Conservation (phyloP, 2,329 filamentous ascomycete species). For the Juglanconis oblonga region DNA sequence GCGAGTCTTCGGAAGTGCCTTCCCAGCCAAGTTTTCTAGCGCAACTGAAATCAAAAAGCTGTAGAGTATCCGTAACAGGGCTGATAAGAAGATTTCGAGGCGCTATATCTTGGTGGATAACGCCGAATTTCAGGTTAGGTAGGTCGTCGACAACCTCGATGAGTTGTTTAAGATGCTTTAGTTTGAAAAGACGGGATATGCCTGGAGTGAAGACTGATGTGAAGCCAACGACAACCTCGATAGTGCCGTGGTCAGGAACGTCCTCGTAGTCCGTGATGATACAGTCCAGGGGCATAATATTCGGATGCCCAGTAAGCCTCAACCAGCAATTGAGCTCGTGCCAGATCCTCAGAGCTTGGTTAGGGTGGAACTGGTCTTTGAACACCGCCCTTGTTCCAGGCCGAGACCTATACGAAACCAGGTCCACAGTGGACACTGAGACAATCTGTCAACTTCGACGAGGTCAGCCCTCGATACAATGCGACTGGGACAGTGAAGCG, state of each 20-base stretch:
- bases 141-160: constrained; percentile 34
- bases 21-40: background rate
- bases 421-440: constrained; percentile 1
- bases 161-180: constrained; percentile 36
- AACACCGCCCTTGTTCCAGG: constrained; percentile 2
- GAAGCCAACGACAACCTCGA: constrained; percentile 21
- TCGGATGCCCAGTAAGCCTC: constrained; percentile 3
- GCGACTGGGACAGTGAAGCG: background rate
- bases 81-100: constrained; percentile 36
- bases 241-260: background rate
- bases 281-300: background rate
- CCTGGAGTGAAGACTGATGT: constrained; percentile 30
- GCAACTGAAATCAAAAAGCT: constrained; percentile 36
- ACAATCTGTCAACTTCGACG: constrained; percentile 4
- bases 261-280: background rate
- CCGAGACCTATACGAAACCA: background rate
- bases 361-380: background rate
- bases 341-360: background rate
- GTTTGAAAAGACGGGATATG: constrained; percentile 30
- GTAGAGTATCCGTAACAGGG: constrained; percentile 28
- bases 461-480: background rate
- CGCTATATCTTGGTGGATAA: constrained; percentile 37
- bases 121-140: constrained; percentile 34
- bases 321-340: constrained; percentile 10
- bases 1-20: background rate